phyloP scores from a whole-genome alignment of 495 filamentous ascomycete species.

The Neurospora sublineolata region DNA sequence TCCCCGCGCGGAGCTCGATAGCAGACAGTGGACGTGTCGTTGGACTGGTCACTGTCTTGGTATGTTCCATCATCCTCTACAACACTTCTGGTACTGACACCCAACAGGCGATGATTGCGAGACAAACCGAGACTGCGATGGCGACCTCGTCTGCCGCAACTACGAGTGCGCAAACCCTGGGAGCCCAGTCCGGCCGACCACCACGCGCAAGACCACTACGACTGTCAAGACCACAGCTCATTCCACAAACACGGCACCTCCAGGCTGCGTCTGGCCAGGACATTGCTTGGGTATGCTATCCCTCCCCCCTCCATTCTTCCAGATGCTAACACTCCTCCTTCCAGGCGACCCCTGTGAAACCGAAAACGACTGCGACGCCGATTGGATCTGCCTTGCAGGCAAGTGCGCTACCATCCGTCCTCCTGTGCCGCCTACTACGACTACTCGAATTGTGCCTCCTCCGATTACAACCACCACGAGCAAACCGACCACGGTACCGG shows the following conservation, averaged over 20 bases:
- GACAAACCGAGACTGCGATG: slow-evolving; percentile 13
- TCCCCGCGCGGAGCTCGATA: background rate
- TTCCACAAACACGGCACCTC: background rate
- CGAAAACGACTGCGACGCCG: slow-evolving; percentile 17
- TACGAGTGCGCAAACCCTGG: slow-evolving; percentile 7
- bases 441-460: background rate
- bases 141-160: slow-evolving; percentile 8
- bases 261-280: slow-evolving; percentile 6
- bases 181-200: background rate
- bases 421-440: background rate
- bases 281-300: slow-evolving; percentile 8
- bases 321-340: background rate
- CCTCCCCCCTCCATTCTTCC: background rate
- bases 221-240: slow-evolving; percentile 1
- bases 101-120: slow-evolving; percentile 12
- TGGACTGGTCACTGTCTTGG: slow-evolving; percentile 20
- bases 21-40: slow-evolving; percentile 1
- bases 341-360: slow-evolving; percentile 9
- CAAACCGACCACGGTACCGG: background rate
- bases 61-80: background rate
- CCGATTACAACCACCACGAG: slow-evolving; percentile 1
- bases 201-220: slow-evolving; percentile 2
- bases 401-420: slow-evolving; percentile 8
- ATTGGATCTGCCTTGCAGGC: slow-evolving; percentile 6
- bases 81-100: background rate